Evolutionary conservation across 73 alveolate species (phyloP).

Genomic region (Paramecium primaurelia): DNA sequence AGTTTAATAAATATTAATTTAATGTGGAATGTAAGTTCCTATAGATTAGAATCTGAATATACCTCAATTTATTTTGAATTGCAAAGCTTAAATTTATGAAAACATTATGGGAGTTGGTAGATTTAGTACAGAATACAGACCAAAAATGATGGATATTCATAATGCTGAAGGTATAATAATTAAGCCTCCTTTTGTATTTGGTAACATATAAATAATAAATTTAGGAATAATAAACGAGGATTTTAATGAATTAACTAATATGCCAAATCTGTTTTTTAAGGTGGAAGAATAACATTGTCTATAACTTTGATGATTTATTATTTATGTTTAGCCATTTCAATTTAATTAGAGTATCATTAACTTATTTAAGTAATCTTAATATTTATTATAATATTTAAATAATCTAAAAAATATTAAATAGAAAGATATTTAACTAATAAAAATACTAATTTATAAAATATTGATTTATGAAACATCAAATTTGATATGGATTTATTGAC

Average conservation of each 20-base stretch:
- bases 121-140: not conserved
- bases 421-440: not conserved
- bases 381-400: too few relatives aligned
- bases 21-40: not conserved
- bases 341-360: not conserved
- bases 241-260: not conserved
- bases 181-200: conserved; percentile 11
- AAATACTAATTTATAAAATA: not conserved
- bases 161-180: not conserved
- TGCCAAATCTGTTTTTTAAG: not conserved
- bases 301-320: not conserved
- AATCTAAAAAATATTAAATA: too few relatives aligned
- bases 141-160: not conserved
- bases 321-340: not conserved
- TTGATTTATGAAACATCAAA: not conserved
- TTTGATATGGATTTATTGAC: not conserved
- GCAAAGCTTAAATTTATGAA: not conserved
- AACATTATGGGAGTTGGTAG: not conserved
- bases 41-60: not conserved
- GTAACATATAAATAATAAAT: not conserved
- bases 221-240: not conserved
- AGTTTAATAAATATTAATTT: not conserved
- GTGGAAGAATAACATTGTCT: conserved; percentile 10
- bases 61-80: not conserved
- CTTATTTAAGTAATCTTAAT: not conserved